Percentiles rank a stretch among this genome's conserved stretches.
Conservation (phyloP, 1,139 yeast species). For the Taiozyma sp. region DNA sequence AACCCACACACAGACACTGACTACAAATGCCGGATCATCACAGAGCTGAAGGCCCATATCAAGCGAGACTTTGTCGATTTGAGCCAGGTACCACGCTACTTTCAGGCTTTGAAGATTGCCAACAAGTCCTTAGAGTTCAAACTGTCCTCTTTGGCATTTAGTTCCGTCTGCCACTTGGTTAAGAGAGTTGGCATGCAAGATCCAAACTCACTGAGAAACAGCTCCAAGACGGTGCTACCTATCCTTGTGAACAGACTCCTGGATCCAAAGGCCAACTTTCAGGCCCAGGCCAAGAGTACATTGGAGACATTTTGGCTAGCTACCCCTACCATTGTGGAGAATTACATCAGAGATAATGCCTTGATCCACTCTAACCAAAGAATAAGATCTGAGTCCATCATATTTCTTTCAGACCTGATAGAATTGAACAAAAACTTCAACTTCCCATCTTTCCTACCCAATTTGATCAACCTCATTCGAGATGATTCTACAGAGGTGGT, state of each 20-base stretch:
- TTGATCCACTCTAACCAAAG: slow-evolving; percentile 36
- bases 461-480: slow-evolving; percentile 33
- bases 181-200: slow-evolving; percentile 77
- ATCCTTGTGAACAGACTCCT: slow-evolving; percentile 47
- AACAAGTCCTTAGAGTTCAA: slow-evolving; percentile 36
- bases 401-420: slow-evolving; percentile 32
- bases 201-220: slow-evolving; percentile 43
- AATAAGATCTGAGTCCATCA: slow-evolving; percentile 40
- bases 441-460: slow-evolving; percentile 37
- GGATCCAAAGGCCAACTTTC: slow-evolving; percentile 39
- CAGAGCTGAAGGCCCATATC: slow-evolving; percentile 59
- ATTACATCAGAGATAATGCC: slow-evolving; percentile 43
- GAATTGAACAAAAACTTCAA: slow-evolving; percentile 35
- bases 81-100: slow-evolving; percentile 45
- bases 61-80: slow-evolving; percentile 61
- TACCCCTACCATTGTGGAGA: slow-evolving; percentile 51
- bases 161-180: slow-evolving; percentile 67
- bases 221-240: slow-evolving; percentile 50
- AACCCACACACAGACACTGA: slow-evolving; percentile 16
- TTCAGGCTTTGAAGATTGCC: slow-evolving; percentile 49
- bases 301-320: slow-evolving; percentile 66
- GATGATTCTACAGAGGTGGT: slow-evolving; percentile 31
- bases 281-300: slow-evolving; percentile 48
- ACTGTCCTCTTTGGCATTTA: slow-evolving; percentile 49
- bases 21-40: slow-evolving; percentile 37